Percentiles rank a stretch among this genome's conserved stretches.
Conservation (phyloP, 805 yeast species). For the Dipodascopsis tothii region DNA sequence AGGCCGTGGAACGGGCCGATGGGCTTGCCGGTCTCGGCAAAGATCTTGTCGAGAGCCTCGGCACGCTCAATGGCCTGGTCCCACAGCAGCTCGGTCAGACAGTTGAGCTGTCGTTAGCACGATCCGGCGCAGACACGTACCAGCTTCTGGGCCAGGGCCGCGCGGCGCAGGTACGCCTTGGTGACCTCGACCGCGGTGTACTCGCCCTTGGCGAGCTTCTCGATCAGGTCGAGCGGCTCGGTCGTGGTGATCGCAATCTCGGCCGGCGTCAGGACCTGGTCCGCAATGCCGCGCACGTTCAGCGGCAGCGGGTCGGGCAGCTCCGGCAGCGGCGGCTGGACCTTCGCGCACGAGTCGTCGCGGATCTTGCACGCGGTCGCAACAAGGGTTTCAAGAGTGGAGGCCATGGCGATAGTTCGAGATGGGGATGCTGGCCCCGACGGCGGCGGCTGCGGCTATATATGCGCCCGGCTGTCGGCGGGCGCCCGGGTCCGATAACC, state of each 20-base stretch:
- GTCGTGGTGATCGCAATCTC: constrained; percentile 42
- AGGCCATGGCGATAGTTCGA: no score
- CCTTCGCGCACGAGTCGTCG: constrained; percentile 24
- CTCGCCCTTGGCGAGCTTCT: constrained; percentile 35
- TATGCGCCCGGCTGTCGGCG: no score
- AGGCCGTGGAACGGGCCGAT: constrained; percentile 65
- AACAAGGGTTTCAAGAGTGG: constrained; percentile 14
- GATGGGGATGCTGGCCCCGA: no score
- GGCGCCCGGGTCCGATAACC: no score
- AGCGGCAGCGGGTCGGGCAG: constrained; percentile 21
- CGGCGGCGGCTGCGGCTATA: no score
- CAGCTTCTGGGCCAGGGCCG: constrained; percentile 44
- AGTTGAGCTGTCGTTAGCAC: constrained; percentile 28
- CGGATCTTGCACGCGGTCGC: constrained; percentile 20
- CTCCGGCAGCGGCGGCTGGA: constrained; percentile 21
- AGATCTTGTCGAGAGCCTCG: constrained; percentile 41
- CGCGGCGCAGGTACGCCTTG: constrained; percentile 44
- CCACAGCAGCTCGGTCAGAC: constrained; percentile 41
- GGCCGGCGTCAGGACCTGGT: constrained; percentile 31
- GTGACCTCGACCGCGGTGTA: constrained; percentile 38
- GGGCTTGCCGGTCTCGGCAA: constrained; percentile 43
- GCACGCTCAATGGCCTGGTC: constrained; percentile 46
- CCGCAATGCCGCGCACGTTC: constrained; percentile 26
- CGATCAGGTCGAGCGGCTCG: constrained; percentile 32
- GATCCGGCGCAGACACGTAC: constrained; percentile 22